phyloP scores from a whole-genome alignment of 805 yeast species.

The Aciculoconidium aculeatum region DNA sequence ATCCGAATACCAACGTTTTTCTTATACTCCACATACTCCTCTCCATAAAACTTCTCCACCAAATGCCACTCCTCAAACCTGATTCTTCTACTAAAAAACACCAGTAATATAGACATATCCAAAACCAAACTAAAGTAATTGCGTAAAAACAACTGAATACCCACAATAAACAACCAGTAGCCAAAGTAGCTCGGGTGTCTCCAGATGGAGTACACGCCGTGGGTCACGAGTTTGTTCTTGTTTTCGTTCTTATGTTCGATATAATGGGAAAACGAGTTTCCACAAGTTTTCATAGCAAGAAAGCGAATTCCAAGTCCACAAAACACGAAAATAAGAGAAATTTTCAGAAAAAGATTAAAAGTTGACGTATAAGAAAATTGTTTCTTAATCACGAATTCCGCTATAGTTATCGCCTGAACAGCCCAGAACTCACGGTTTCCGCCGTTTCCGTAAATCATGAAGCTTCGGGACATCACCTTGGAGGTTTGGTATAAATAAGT shows the following conservation, averaged over 20 bases:
- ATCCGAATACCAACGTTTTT: slow-evolving; percentile 19
- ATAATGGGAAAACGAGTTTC: slow-evolving; percentile 30
- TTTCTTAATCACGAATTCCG: slow-evolving; percentile 18
- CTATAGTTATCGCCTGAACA: slow-evolving; percentile 19
- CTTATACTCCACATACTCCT: slow-evolving; percentile 21
- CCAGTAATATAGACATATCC: slow-evolving; percentile 13
- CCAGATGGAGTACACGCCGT: slow-evolving; percentile 24
- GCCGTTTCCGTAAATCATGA: slow-evolving; percentile 28
- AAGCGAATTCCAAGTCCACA: slow-evolving; percentile 23
- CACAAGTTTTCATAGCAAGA: slow-evolving; percentile 28
- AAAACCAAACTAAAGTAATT: slow-evolving; percentile 16
- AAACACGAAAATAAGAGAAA: not conserved
- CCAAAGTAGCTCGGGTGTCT: slow-evolving; percentile 39
- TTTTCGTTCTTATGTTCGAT: slow-evolving; percentile 11
- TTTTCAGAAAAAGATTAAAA: too few species aligned
- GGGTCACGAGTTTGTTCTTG: slow-evolving; percentile 21
- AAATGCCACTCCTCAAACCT: slow-evolving; percentile 31
- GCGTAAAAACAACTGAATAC: slow-evolving; percentile 22
- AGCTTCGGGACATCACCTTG: slow-evolving; percentile 21
- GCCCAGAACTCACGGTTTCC: slow-evolving; percentile 28
- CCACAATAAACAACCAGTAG: slow-evolving; percentile 27
- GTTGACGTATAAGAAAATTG: too few species aligned
- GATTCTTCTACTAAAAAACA: slow-evolving; percentile 27
- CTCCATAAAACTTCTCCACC: slow-evolving; percentile 20
- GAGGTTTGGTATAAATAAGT: slow-evolving; percentile 21